Conservation (phyloP, 805 yeast genomes). For the Brettanomyces nanus region DNA sequence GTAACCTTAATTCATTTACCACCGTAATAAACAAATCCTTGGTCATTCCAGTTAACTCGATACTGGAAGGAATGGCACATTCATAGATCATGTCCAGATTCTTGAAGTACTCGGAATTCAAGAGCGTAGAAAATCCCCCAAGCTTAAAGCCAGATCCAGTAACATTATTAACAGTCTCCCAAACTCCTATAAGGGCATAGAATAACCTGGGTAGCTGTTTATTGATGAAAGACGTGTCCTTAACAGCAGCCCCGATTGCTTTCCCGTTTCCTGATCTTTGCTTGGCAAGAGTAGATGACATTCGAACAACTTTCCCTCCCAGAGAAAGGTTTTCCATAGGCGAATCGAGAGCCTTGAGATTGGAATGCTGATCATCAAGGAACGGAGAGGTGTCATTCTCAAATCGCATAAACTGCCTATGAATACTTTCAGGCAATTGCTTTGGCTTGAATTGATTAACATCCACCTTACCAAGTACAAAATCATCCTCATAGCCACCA, state of each 20-base stretch:
- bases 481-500: conserved; percentile 45
- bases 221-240: conserved; percentile 29
- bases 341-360: conserved; percentile 3
- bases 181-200: conserved; percentile 46
- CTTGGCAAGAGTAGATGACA: conserved; percentile 30
- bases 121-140: conserved; percentile 46
- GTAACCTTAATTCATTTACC: conserved; percentile 6
- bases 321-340: conserved; percentile 22
- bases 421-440: conserved; percentile 39
- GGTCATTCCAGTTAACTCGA: conserved; percentile 48
- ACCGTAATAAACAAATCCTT: conserved; percentile 37
- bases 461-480: conserved; percentile 30
- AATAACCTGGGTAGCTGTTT: conserved; percentile 34
- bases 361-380: conserved; percentile 2
- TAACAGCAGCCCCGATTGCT: conserved; percentile 9
- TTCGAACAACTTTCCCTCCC: conserved; percentile 35
- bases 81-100: conserved; percentile 51
- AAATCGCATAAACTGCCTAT: conserved; percentile 30
- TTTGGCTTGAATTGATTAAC: conserved; percentile 20
- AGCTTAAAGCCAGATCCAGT: conserved; percentile 34
- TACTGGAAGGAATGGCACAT: conserved; percentile 47
- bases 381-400: conserved; percentile 8
- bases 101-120: conserved; percentile 50
- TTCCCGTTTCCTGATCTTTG: conserved; percentile 1
- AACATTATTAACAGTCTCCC: conserved; percentile 31